Base-by-base conservation (phyloP, 495 filamentous ascomycete genomes). In the Penicillium desertorum region DNA sequence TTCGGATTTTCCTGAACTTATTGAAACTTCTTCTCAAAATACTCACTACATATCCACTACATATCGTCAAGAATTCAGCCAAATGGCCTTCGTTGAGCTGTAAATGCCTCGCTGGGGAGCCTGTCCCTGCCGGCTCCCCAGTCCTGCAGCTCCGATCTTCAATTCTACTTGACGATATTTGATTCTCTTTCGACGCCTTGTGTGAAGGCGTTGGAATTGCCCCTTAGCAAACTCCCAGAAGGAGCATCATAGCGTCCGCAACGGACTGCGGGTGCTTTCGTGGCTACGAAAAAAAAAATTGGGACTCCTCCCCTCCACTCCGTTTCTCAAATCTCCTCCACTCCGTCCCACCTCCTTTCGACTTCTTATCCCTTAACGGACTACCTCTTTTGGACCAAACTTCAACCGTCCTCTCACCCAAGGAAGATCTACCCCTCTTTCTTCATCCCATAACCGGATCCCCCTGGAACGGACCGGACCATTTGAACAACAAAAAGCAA, bases 61-160 rank as follows among this genome's bases (percentile, higher is more conserved):
- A 84, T 87, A 89, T 88, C 85, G 90, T 95, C 89, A 85, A 90
- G 80, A 79, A 83, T 84, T 80, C 78, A 86, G 88, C 86, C 74
- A 72, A 76, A 88, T 79, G 88, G 88, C 88, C 77, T 83, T 90
- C 88, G 89, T 85, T 91, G 89, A 88, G 89, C 90, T 95, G 88
- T 95, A 89, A 91, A 89, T 76, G 79, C 78, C 82, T 84, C 87
- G 85, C 90, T 92, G 87, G 85, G 86, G 86, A 77, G 62, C 66
- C 77, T 79, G 79, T 73, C 79, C 27, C 56, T 64, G 54, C 81
- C 83, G 68, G 84, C 83, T 87, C 86, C 86, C 83, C 89, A 92
- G 90, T 84, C 81, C 80, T 75, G 75, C 81, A 84, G 81, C 82
- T 88, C 88, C 89, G 89, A 85, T 67, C 61, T 60, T 64, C 81